Conservation (phyloP, 164 flowering plant genomes). For the Vitis amurensis region DNA sequence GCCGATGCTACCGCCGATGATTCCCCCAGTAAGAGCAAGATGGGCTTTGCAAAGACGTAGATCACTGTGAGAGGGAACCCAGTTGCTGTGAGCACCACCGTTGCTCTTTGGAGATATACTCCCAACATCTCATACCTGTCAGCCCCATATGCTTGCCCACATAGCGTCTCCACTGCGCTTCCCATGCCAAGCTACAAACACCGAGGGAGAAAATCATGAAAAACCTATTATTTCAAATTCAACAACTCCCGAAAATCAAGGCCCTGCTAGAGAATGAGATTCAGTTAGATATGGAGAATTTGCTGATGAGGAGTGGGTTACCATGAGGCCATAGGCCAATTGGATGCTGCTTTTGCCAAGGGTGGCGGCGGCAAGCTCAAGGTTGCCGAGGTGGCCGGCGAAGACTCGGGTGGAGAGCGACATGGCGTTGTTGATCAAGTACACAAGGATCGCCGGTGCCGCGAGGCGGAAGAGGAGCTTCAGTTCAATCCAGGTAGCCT, state of each 20-base stretch:
- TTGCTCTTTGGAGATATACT: constrained; percentile 40
- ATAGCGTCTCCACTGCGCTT: constrained; percentile 58
- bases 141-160: constrained; percentile 50
- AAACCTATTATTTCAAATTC: no score
- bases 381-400: constrained; percentile 57
- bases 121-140: constrained; percentile 41
- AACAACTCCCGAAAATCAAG: no score
- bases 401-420: constrained; percentile 49
- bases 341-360: constrained; percentile 59
- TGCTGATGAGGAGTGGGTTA: constrained; percentile 3
- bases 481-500: constrained; percentile 40
- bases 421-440: constrained; percentile 49
- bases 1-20: constrained; percentile 30
- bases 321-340: constrained; percentile 58
- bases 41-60: constrained; percentile 32
- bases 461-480: constrained; percentile 40
- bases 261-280: no score
- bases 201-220: no score
- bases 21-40: constrained; percentile 39
- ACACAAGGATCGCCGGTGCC: constrained; percentile 42
- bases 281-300: no score
- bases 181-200: constrained; percentile 51
- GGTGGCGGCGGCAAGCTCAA: constrained; percentile 54
- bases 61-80: constrained; percentile 29
- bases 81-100: constrained; percentile 28